These are phyloP conservation scores for Paulinella micropora DNA, from an alignment of 78 protist genomes.

Conservation along the genomic window DNA sequence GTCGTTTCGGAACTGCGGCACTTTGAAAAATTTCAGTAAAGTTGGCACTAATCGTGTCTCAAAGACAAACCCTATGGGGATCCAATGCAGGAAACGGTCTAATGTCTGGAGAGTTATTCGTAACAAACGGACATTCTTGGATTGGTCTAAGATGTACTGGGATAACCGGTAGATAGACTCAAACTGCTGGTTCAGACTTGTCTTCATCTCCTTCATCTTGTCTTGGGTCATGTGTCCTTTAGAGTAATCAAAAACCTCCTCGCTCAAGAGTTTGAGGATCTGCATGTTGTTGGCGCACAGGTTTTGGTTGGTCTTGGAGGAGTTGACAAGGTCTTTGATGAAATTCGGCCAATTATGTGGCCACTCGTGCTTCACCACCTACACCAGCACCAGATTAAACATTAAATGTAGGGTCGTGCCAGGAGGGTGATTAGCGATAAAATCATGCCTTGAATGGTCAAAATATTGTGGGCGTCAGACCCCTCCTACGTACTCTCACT, in stretches of 20 bases:
- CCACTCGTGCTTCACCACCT: slow-evolving; percentile 90
- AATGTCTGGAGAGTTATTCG: slow-evolving; percentile 59
- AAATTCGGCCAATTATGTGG: slow-evolving; percentile 84
- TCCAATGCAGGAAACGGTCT: slow-evolving; percentile 75
- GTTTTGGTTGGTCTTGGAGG: slow-evolving; percentile 57
- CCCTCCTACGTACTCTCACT: no score
- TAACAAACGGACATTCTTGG: slow-evolving; percentile 32
- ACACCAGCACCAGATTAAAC: slow-evolving; percentile 2
- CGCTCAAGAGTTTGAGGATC: slow-evolving; percentile 66
- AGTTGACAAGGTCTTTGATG: slow-evolving; percentile 71
- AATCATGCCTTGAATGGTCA: no score
- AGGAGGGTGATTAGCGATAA: not conserved
- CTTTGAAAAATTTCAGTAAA: slow-evolving; percentile 52
- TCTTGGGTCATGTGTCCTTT: slow-evolving; percentile 64
- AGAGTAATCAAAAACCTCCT: slow-evolving; percentile 74
- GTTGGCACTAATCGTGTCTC: slow-evolving; percentile 53
- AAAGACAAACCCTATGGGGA: slow-evolving; percentile 85
- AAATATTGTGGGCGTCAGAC: not conserved
- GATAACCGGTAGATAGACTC: slow-evolving; percentile 62
- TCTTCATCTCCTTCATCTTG: slow-evolving; percentile 60
- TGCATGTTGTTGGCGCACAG: slow-evolving; percentile 88
- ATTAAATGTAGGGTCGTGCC: no score
- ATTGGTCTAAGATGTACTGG: slow-evolving; percentile 27
- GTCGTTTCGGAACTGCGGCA: slow-evolving; percentile 39
- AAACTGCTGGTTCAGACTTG: slow-evolving; percentile 66